Conservation (phyloP, 768 basidiomycete genomes). For the Pleurotus giganteus region DNA sequence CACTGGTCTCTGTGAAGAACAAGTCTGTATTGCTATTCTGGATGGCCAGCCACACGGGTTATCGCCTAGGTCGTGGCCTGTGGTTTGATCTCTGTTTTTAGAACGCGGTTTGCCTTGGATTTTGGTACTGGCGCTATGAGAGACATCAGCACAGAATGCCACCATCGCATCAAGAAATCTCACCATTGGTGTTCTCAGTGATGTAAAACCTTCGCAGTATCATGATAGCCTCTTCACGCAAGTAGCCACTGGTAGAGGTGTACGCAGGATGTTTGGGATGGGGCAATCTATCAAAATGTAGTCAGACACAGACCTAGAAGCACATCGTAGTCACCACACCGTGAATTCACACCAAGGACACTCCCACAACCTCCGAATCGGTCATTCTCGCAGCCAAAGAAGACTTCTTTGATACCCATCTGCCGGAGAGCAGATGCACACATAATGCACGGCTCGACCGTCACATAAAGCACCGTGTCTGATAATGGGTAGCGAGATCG, state of each 20-base stretch:
- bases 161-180: constrained; percentile 4
- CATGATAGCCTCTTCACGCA: constrained; percentile 84
- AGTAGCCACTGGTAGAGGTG: constrained; percentile 70
- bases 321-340: constrained; percentile 41
- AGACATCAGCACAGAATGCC: constrained; percentile 12
- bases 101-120: constrained; percentile 77
- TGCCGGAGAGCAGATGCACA: constrained; percentile 95
- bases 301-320: background rate
- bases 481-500: constrained; percentile 59
- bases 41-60: background rate
- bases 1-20: too few species aligned
- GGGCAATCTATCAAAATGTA: constrained; percentile 41
- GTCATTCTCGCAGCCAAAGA: constrained; percentile 93
- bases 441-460: constrained; percentile 99
- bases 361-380: constrained; percentile 97
- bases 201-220: constrained; percentile 85
- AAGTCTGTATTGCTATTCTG: background rate
- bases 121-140: constrained; percentile 82
- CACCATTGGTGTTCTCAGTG: constrained; percentile 91
- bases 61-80: constrained; percentile 9
- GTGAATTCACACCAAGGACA: constrained; percentile 82
- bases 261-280: constrained; percentile 80
- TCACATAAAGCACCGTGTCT: constrained; percentile 89
- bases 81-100: constrained; percentile 75
- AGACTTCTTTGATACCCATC: constrained; percentile 86